Base-by-base conservation (phyloP, 2,329 filamentous ascomycete genomes). In the Colletotrichum nymphaeae region DNA sequence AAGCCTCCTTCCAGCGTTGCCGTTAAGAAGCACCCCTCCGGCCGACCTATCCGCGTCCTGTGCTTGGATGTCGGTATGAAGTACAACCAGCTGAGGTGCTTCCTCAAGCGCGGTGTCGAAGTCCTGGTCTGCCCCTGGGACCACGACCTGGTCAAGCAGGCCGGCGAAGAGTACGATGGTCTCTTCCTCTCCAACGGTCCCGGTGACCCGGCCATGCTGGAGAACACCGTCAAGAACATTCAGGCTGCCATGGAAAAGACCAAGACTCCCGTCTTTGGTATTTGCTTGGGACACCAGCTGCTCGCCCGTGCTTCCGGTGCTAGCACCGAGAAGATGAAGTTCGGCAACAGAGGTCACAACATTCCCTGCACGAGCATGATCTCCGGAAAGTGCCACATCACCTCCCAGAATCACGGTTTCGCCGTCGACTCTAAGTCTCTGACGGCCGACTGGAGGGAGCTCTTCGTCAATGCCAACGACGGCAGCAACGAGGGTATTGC, bases 381-480 rank as follows among this genome's bases (percentile, higher is more conserved):
- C 77, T 97, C 96, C 57, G 97, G 97, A 78, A 95, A 95, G 86
- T 99, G 97, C 83, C 96, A 99, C 86, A 99, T 99, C 81, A 99
- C 97, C 53, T 98, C 97, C 11, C 97, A 99, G 84, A 99, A 99
- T 84, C 97, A 99, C 83, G 97, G 97, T 83, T 99, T 93, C 80
- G 97, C 95, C 11, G 97, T 99, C 55, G 95, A 98, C 82, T 88
- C 95, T 5, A 87, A 88, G 70, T 94, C 91, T 28, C 87, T 99
- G 11, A 90, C 94, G 11, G 81, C 89, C 16, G 94, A 92, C 74
- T 99, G 97, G 97, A 91, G 93, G 78, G 97, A 98, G 85, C 90
- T 98, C 11, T 99, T 98, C 77, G 93, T 98, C 80, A 99, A 99
- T 80, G 96, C 97, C 84, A 99, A 99, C 83, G 97, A 99, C 78